These are phyloP conservation scores for Ustilago esculenta DNA, from an alignment of 1,284 basidiomycete genomes.

Conservation along the genomic window DNA sequence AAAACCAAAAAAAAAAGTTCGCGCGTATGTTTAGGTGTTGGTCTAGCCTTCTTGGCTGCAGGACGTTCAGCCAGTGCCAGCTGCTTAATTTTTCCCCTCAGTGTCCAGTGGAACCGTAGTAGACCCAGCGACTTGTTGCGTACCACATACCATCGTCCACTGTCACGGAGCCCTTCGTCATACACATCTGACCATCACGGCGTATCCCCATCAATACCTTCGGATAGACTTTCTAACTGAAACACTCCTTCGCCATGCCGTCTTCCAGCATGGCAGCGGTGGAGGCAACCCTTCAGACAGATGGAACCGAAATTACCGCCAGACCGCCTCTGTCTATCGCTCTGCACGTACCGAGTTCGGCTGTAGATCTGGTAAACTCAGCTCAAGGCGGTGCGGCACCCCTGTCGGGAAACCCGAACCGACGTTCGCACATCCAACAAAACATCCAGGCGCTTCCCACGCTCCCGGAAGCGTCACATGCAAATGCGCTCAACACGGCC, in stretches of 20 bases:
- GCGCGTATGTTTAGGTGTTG: constrained; percentile 25
- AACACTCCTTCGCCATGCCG: constrained; percentile 24
- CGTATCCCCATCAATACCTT: too few species aligned
- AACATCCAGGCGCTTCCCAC: constrained; percentile 50
- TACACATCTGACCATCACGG: too few species aligned
- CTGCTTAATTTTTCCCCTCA: not conserved
- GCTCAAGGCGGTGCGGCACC: constrained; percentile 18
- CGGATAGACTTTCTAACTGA: not conserved
- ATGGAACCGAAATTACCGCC: constrained; percentile 9
- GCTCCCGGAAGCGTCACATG: constrained; percentile 60
- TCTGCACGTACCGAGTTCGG: constrained; percentile 39
- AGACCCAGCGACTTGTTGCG: too few species aligned
- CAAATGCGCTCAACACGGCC: constrained; percentile 58
- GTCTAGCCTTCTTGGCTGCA: constrained; percentile 9
- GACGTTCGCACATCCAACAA: constrained; percentile 45
- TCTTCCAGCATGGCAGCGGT: constrained; percentile 47
- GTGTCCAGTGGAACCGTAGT: too few species aligned
- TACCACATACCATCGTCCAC: too few species aligned
- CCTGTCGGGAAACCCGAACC: constrained; percentile 36
- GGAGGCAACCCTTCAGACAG: constrained; percentile 39
- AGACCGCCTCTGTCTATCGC: constrained; percentile 37
- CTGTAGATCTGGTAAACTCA: constrained; percentile 19
- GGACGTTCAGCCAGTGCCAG: not conserved
- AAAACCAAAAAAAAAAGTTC: not conserved
- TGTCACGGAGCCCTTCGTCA: too few species aligned